phyloP scores from a whole-genome alignment of 768 basidiomycete genomes.

The Tremella yokohamensis region DNA sequence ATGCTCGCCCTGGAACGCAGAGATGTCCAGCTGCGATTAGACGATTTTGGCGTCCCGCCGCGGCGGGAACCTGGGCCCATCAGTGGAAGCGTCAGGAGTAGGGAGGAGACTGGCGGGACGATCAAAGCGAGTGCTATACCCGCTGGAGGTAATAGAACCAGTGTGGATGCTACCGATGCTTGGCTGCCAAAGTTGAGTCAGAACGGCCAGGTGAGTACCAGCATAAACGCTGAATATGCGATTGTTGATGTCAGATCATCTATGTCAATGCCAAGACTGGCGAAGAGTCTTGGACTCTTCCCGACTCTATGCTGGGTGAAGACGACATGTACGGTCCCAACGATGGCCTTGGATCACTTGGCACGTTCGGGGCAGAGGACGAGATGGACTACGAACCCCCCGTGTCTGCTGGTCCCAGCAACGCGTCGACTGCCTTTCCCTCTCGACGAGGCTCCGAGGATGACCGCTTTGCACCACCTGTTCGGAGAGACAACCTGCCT shows the following conservation, averaged over 20 bases:
- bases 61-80: background rate
- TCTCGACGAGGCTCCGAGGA: constrained; percentile 45
- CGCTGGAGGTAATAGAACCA: too few relatives aligned
- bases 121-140: constrained; percentile 7
- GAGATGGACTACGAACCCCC: constrained; percentile 3
- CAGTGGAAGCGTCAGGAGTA: constrained; percentile 7
- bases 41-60: too few relatives aligned
- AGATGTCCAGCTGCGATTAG: too few relatives aligned
- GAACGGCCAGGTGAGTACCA: constrained; percentile 67
- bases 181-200: constrained; percentile 85
- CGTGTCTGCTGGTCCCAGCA: constrained; percentile 38
- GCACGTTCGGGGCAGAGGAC: background rate
- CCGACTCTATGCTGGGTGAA: constrained; percentile 47
- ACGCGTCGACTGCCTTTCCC: constrained; percentile 19
- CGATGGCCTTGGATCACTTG: constrained; percentile 14
- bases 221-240: too few relatives aligned
- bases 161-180: constrained; percentile 55
- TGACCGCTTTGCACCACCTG: constrained; percentile 24
- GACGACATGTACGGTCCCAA: constrained; percentile 22
- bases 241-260: constrained; percentile 64
- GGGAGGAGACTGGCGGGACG: constrained; percentile 31
- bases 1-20: too few relatives aligned
- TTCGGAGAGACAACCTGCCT: constrained; percentile 22
- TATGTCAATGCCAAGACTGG: constrained; percentile 74
- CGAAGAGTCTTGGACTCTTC: constrained; percentile 71